Percentiles rank a stretch among this genome's conserved stretches.
These are phyloP conservation scores for Psilocybe cubensis DNA, from an alignment of 768 basidiomycete species.

Conservation along the genomic window DNA sequence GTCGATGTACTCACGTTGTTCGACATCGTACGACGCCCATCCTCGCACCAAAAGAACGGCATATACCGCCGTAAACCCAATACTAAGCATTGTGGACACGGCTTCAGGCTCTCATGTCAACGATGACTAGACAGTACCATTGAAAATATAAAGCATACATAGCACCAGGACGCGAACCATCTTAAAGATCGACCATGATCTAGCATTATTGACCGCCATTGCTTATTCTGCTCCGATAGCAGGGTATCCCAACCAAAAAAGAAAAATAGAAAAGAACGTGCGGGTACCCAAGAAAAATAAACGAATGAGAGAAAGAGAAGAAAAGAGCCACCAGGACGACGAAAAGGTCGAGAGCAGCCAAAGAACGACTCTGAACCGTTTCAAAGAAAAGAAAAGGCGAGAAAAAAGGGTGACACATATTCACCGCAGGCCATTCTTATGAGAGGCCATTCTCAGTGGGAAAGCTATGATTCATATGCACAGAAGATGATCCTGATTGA, in stretches of 20 bases:
- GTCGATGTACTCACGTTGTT: slow-evolving; percentile 33
- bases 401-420: slow-evolving; percentile 18
- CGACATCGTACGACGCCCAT: slow-evolving; percentile 33
- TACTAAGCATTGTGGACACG: slow-evolving; percentile 32
- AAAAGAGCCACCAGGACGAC: slow-evolving; percentile 33
- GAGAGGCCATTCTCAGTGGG: background rate
- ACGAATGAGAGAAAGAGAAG: slow-evolving; percentile 18
- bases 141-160: slow-evolving; percentile 27
- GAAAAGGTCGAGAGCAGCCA: slow-evolving; percentile 27
- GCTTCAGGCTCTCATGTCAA: slow-evolving; percentile 24
- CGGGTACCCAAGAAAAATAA: background rate
- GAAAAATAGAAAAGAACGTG: slow-evolving; percentile 11
- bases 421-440: slow-evolving; percentile 10
- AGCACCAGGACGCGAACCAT: slow-evolving; percentile 34
- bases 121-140: background rate
- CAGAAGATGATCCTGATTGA: slow-evolving; percentile 1
- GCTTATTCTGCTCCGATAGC: background rate
- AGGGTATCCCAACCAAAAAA: background rate
- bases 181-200: slow-evolving; percentile 35
- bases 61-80: slow-evolving; percentile 36
- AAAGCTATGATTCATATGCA: slow-evolving; percentile 8
- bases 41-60: slow-evolving; percentile 36
- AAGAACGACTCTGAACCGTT: slow-evolving; percentile 15
- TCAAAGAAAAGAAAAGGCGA: slow-evolving; percentile 17
- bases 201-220: slow-evolving; percentile 25